A percentile compares a stretch with the other conserved stretches of the same genome.
phyloP scores from a whole-genome alignment of 768 basidiomycete genomes.

The Tulasnella sp. region DNA sequence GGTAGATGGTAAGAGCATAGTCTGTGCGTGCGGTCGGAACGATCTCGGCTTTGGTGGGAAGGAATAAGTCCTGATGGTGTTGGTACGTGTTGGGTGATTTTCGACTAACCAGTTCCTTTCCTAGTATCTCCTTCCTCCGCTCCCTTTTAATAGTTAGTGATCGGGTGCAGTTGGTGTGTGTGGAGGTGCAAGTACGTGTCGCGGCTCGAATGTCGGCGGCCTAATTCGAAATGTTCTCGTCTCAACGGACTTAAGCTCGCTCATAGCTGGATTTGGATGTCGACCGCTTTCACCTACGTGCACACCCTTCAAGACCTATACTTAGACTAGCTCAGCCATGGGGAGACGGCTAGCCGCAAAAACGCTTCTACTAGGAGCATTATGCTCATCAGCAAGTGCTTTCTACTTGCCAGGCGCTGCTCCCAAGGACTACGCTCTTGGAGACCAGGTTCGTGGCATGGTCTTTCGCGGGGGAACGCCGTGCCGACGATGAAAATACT shows the following conservation, averaged over 20 bases:
- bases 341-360: neutral
- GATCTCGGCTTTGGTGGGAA: neutral
- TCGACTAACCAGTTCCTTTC: neutral
- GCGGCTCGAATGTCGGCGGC: neutral
- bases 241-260: neutral
- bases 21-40: neutral
- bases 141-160: neutral
- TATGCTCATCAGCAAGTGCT: slow-evolving; percentile 27
- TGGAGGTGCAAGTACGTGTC: neutral
- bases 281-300: neutral
- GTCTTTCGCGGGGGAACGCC: neutral
- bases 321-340: neutral
- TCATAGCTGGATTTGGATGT: neutral
- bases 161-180: neutral
- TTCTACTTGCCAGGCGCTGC: slow-evolving; percentile 90
- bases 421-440: slow-evolving; percentile 64
- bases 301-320: neutral
- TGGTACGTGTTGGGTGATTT: neutral
- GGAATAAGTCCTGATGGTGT: neutral
- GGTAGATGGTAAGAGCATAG: slow-evolving; percentile 3
- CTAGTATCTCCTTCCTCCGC: neutral
- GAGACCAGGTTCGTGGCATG: slow-evolving; percentile 36
- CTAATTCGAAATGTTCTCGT: neutral
- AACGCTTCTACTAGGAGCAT: neutral
- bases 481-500: neutral